These are phyloP conservation scores for Umbellularia californica DNA, from an alignment of 164 flowering plant genomes.

Conservation along the genomic window DNA sequence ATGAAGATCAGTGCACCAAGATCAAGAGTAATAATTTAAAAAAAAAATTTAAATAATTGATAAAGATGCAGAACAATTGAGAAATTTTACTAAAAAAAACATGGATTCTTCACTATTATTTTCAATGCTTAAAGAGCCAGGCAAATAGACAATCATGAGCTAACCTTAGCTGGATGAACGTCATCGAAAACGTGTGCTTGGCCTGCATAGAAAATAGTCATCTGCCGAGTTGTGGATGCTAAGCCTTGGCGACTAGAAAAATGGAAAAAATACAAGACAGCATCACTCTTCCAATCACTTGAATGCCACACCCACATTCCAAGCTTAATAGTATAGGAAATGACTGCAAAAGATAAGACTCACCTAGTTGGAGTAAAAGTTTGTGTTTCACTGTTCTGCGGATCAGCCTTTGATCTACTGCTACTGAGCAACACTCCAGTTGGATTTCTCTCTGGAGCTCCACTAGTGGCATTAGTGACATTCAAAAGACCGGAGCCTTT, in stretches of 20 bases:
- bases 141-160: not conserved
- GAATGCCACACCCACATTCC: not conserved
- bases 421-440: conserved; percentile 31
- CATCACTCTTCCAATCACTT: not conserved
- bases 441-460: conserved; percentile 31
- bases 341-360: not conserved
- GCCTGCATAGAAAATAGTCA: conserved; percentile 95
- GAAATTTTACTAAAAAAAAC: too few relatives aligned
- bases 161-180: conserved; percentile 88
- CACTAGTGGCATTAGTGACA: conserved; percentile 31
- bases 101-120: too few relatives aligned
- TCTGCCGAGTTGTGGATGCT: conserved; percentile 52
- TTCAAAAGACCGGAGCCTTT: conserved; percentile 74
- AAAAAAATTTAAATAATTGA: too few relatives aligned
- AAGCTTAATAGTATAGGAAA: not conserved
- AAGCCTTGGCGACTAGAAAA: conserved; percentile 44
- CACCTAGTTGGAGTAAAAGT: conserved; percentile 44
- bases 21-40: not conserved
- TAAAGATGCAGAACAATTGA: too few relatives aligned
- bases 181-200: conserved; percentile 97
- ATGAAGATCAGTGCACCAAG: not conserved
- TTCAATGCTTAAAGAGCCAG: not conserved
- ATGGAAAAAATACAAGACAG: not conserved
- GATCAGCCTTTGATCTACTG: conserved; percentile 31
- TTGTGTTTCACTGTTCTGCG: conserved; percentile 40